Base-by-base conservation (phyloP, 352 stramenopile genomes). In the Globisporangium irregulare region DNA sequence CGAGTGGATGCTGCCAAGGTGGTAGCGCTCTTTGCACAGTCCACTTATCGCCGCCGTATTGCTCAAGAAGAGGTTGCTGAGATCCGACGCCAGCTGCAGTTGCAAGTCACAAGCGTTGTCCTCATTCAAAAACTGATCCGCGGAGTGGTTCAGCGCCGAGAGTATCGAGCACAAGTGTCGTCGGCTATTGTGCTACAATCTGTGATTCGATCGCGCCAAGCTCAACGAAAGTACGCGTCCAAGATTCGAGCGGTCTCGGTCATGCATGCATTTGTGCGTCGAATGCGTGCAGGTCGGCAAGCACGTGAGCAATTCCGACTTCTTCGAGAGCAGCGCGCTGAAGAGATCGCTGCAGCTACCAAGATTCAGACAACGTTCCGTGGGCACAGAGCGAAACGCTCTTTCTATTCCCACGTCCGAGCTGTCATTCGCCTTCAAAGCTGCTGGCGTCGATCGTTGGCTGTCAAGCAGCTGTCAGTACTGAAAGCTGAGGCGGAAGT, bases 121-220 rank as follows among this genome's bases (percentile, higher is more conserved):
- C 50, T 72, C 0, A 81, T 87, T 29, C 79, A 87, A 53, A 83
- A 71, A 51, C 62, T 78, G 48, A 55, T 78, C 25, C 79, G 79
- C 3, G 77, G 79, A 9, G 58, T 72, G 41, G 62, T 67, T 3
- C 75, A 83, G 43, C 71, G 75, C 3, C 78, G 66, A 41, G 70
- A 74, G 6, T 87, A 78, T 58, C 63, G 73, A 34, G 57, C 55
- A 1, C 70, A 79, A 14, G 22, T 77, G 12, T 69, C 68, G 41
- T 75, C 79, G 3, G 74, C 61, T 8, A 64, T 80, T 20, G 59
- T 77, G 9, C 54, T 87, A 14, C 79, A 87, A 68, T 77, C 77
- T 1, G 60, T 81, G 5, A 61, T 81, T 59, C 77, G 79, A 22
- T 65, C 67, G 2, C 69, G 53, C 29, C 73, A 77, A 70, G 70